Evolutionary conservation across 1,139 yeast genomes (phyloP).

Genomic region (Lodderomyces margitis): DNA sequence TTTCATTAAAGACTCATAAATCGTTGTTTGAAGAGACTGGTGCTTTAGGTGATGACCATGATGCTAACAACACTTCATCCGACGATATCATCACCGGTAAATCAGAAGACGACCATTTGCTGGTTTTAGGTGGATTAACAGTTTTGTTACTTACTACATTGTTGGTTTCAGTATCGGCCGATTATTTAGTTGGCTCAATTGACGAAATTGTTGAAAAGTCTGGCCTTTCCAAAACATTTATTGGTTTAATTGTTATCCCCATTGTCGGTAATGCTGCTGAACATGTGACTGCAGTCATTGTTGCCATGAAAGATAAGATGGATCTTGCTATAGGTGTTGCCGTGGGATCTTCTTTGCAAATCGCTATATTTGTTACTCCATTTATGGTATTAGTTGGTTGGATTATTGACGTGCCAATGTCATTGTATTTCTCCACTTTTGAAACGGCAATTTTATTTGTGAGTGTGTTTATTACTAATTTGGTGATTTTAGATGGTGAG

Average conservation of each 20-base stretch:
- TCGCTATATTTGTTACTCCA: constrained; percentile 92
- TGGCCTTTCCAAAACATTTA: constrained; percentile 90
- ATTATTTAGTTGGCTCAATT: constrained; percentile 87
- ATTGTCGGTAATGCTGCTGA: constrained; percentile 99
- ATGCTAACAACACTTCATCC: constrained; percentile 6
- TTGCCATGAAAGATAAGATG: constrained; percentile 95
- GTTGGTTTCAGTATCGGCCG: constrained; percentile 90
- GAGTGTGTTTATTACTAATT: constrained; percentile 83
- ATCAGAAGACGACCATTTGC: constrained; percentile 30
- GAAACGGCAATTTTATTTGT: constrained; percentile 91
- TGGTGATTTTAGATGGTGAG: constrained; percentile 88
- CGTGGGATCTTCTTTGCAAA: constrained; percentile 93
- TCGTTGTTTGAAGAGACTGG: constrained; percentile 37
- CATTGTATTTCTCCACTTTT: constrained; percentile 84
- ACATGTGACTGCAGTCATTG: constrained; percentile 93
- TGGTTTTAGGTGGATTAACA: constrained; percentile 39
- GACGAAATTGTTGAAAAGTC: constrained; percentile 81
- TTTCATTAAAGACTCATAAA: constrained; percentile 88
- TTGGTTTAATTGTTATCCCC: constrained; percentile 90
- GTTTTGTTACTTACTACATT: constrained; percentile 65
- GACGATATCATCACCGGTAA: constrained; percentile 23
- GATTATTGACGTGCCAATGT: constrained; percentile 88
- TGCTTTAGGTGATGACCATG: constrained; percentile 28
- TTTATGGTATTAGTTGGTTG: constrained; percentile 92
- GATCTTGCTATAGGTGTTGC: constrained; percentile 97